Base-by-base conservation (phyloP, 768 basidiomycete genomes). In the Mycena kentingensis region DNA sequence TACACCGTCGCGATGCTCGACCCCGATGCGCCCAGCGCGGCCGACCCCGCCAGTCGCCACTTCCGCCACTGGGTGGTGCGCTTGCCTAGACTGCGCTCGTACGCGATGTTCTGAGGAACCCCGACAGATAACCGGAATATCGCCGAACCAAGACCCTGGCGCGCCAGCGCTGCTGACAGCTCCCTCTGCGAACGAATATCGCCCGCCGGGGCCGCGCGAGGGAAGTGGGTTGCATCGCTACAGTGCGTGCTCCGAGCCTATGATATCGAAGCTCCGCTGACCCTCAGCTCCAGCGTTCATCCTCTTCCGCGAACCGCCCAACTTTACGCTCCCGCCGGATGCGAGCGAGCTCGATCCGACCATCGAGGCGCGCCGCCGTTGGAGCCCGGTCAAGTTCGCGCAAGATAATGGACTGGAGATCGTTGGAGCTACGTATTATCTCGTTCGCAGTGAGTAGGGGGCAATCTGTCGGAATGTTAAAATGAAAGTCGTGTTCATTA, bases 1-100 rank as follows among this genome's bases (percentile, higher is more conserved):
- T 74, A 73, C 44, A 73, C 73, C 26, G 62, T 74, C 43, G 66
- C 69, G 46, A 70, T 73, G 69, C 62, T 69, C 11, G 73, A 74
- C 36, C 73, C 73, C 2, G 73, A 74, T 24, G 73, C 73, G 4
- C 73, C 73, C 3, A 72, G 70, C 3, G 61, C 66, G 32, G 49
- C 19, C 10, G 56, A 72, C 26, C 71, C 69, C 21, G 66, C 59
- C 36, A 68, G 65, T 58, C 60, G 66, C 0, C 51, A 72, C 34
- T 74, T 70, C 63, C 60, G 71, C 11, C 73, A 74, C 42, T 74
- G 72, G 72, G 39, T 74, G 22, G 69, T 73, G 43, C 44, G 68
- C 62, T 22, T 16, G 25, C 8, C 31, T n/a, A n/a, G n/a, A 19
- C 22, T 36, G 10, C 21, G 22, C 15, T 25, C 28, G 16, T n/a